Conservation (phyloP, 1,139 yeast species). For the Lodderomyces theae region DNA sequence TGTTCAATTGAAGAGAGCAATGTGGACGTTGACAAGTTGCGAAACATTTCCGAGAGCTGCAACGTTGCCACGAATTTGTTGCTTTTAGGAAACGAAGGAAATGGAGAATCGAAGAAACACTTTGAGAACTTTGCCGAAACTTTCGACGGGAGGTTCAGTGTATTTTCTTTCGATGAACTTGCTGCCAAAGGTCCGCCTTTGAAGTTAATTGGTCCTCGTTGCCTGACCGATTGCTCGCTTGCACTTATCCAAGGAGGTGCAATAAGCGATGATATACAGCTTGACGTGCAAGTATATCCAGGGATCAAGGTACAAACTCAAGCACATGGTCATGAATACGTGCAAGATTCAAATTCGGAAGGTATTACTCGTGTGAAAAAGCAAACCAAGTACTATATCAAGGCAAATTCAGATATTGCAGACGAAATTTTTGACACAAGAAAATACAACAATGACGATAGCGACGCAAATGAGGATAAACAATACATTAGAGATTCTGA, state of each 20-base stretch:
- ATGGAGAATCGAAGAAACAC: conserved; percentile 10
- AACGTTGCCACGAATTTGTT: conserved; percentile 25
- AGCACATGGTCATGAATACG: conserved; percentile 32
- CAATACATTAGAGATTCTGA: conserved; percentile 1
- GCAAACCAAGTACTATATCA: conserved; percentile 24
- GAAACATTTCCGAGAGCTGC: conserved; percentile 2
- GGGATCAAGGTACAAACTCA: conserved; percentile 50
- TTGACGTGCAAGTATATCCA: conserved; percentile 66
- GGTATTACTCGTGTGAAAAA: conserved; percentile 18
- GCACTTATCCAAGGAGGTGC: conserved; percentile 30
- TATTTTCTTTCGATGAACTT: conserved; percentile 14
- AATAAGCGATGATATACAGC: conserved; percentile 13
- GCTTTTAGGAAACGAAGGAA: conserved; percentile 28
- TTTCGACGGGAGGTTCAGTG: conserved; percentile 10
- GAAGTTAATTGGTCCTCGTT: conserved; percentile 37
- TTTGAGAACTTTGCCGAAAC: conserved; percentile 18
- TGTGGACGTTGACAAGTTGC: not conserved
- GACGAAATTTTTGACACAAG: conserved; percentile 8
- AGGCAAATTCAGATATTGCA: conserved; percentile 11
- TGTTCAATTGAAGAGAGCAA: not conserved
- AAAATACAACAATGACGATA: conserved; percentile 11
- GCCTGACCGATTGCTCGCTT: conserved; percentile 35
- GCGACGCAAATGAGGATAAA: conserved; percentile 15
- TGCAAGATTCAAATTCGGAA: conserved; percentile 16
- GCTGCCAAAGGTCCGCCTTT: conserved; percentile 23